Percentiles rank a stretch among this genome's conserved stretches.
Evolutionary conservation across 2,329 filamentous ascomycete genomes (phyloP).

Genomic region (Fusarium veterinarium): DNA sequence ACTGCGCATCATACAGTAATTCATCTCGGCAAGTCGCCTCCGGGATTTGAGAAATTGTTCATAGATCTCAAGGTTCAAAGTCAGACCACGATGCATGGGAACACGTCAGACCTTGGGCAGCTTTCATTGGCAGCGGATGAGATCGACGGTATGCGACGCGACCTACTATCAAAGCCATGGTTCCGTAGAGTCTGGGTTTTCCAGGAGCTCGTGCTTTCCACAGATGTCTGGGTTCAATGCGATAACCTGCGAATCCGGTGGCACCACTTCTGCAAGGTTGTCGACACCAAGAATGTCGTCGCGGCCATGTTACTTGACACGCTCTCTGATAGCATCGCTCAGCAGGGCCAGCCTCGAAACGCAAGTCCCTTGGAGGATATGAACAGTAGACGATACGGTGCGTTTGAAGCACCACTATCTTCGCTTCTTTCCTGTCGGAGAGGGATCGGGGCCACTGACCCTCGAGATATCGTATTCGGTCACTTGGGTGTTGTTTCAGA

Average conservation of each 20-base stretch:
- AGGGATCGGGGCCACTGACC: neutral
- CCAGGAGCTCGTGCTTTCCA: neutral
- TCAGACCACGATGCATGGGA: fast-evolving
- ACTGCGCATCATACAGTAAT: neutral
- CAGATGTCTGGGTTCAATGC: neutral
- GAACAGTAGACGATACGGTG: neutral
- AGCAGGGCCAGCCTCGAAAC: fast-evolving
- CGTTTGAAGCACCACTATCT: neutral
- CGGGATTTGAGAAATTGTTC: fast-evolving
- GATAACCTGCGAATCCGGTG: neutral
- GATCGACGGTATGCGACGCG: fast-evolving
- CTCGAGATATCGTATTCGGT: neutral
- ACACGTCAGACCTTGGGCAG: fast-evolving
- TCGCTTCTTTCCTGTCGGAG: neutral
- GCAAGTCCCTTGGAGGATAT: neutral
- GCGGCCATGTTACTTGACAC: neutral
- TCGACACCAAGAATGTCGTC: neutral
- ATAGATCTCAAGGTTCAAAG: neutral
- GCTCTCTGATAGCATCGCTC: fast-evolving
- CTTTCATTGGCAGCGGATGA: neutral
- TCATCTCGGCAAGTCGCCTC: neutral
- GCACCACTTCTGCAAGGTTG: neutral
- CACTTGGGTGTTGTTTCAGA: neutral
- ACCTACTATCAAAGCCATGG: neutral
- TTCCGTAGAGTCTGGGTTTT: neutral